These are phyloP conservation scores for Vitis vinifera DNA, from an alignment of 164 flowering plant genomes.

Conservation along the genomic window ASM3070453v1 NC_081815.1:2402001-2402500, in stretches of 20 bases:
- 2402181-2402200: slow-evolving; percentile 67
- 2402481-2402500: slow-evolving; percentile 57
- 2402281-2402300: slow-evolving; percentile 80
- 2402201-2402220: background rate
- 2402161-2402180: slow-evolving; percentile 93
- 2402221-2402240: background rate
- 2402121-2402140: slow-evolving; percentile 87
- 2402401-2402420: slow-evolving; percentile 17
- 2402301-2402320: slow-evolving; percentile 59
- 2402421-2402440: slow-evolving; percentile 33
- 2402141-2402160: slow-evolving; percentile 85
- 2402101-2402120: slow-evolving; percentile 82
- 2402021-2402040: slow-evolving; percentile 91
- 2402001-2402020: slow-evolving; percentile 76
- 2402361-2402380: slow-evolving; percentile 21
- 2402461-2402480: slow-evolving; percentile 55
- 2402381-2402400: slow-evolving; percentile 31
- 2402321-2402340: background rate
- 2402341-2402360: background rate
- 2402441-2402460: slow-evolving; percentile 36
- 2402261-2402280: slow-evolving; percentile 84
- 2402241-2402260: slow-evolving; percentile 28
- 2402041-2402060: slow-evolving; percentile 99
- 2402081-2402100: slow-evolving; percentile 83
- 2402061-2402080: slow-evolving; percentile 81